Conservation (phyloP, 1,139 yeast species). For the Candida sanyaensis region DNA sequence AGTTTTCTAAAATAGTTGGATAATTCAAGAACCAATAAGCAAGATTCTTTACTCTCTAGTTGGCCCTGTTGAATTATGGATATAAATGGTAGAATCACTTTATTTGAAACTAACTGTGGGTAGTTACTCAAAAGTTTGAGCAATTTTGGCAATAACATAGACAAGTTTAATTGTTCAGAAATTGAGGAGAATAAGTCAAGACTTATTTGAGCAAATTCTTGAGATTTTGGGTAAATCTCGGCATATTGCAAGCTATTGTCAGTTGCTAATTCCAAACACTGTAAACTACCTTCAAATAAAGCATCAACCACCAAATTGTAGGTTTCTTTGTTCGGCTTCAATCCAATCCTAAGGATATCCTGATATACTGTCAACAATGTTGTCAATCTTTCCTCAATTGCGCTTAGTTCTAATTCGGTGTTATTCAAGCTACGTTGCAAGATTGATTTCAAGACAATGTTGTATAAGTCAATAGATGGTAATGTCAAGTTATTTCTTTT, state of each 20-base stretch:
- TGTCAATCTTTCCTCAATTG: conserved; percentile 49
- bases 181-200: conserved; percentile 58
- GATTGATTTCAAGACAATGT: conserved; percentile 39
- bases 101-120: conserved; percentile 29
- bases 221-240: conserved; percentile 42
- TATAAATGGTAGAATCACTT: conserved; percentile 19
- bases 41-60: conserved; percentile 2
- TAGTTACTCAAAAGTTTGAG: conserved; percentile 25
- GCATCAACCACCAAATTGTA: conserved; percentile 53
- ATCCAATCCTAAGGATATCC: conserved; percentile 49
- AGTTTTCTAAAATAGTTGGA: conserved; percentile 23
- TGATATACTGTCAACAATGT: conserved; percentile 66
- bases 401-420: conserved; percentile 20
- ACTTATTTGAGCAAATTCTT: conserved; percentile 67
- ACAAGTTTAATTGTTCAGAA: conserved; percentile 28
- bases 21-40: conserved; percentile 18
- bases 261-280: conserved; percentile 15
- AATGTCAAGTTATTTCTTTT: conserved; percentile 36
- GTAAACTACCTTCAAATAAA: conserved; percentile 52
- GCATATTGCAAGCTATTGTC: conserved; percentile 21
- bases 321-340: conserved; percentile 58
- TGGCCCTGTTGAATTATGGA: conserved; percentile 3
- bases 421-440: conserved; percentile 29
- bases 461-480: conserved; percentile 36
- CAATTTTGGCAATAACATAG: conserved; percentile 27